phyloP scores from a whole-genome alignment of 2,329 filamentous ascomycete species.

The Drechslerella dactyloides region DNA sequence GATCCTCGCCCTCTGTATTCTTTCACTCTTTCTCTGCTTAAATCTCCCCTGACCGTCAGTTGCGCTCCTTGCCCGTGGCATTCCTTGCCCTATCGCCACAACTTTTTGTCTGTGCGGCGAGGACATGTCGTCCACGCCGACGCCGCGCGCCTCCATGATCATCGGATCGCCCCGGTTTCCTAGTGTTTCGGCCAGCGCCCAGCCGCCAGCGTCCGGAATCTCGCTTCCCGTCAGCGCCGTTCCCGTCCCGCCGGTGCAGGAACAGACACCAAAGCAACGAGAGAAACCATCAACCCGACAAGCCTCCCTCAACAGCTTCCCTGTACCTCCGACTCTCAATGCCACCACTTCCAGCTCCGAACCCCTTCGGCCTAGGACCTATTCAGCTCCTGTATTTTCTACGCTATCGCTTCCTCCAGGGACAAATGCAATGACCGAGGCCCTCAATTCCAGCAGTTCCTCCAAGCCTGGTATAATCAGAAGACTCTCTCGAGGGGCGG shows the following conservation, averaged over 20 bases:
- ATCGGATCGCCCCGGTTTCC: conserved; percentile 46
- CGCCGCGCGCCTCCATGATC: conserved; percentile 41
- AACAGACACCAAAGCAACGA: conserved; percentile 18
- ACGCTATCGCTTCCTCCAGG: conserved; percentile 41
- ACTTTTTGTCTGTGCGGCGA: conserved; percentile 11
- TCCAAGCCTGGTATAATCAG: conserved; percentile 74
- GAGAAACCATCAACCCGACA: conserved; percentile 23
- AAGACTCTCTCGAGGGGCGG: conserved; percentile 80
- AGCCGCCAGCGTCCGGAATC: conserved; percentile 15
- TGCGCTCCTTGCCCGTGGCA: neutral
- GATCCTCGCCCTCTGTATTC: too few species aligned
- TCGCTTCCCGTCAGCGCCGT: conserved; percentile 13
- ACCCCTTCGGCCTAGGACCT: conserved; percentile 38
- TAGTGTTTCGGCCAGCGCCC: conserved; percentile 17
- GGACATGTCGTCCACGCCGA: conserved; percentile 22
- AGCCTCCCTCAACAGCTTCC: conserved; percentile 5
- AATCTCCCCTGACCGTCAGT: too few species aligned
- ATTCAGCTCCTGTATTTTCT: conserved; percentile 40
- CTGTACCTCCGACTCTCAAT: conserved; percentile 14
- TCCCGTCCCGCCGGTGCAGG: neutral
- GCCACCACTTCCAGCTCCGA: conserved; percentile 15
- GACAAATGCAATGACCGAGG: conserved; percentile 68
- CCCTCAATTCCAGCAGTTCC: conserved; percentile 65
- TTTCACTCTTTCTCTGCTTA: too few species aligned
- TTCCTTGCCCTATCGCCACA: neutral